A percentile compares a stretch with the other conserved stretches of the same genome.
phyloP scores from a whole-genome alignment of 2,329 filamentous ascomycete species.

The Apiospora rasikravindrae region DNA sequence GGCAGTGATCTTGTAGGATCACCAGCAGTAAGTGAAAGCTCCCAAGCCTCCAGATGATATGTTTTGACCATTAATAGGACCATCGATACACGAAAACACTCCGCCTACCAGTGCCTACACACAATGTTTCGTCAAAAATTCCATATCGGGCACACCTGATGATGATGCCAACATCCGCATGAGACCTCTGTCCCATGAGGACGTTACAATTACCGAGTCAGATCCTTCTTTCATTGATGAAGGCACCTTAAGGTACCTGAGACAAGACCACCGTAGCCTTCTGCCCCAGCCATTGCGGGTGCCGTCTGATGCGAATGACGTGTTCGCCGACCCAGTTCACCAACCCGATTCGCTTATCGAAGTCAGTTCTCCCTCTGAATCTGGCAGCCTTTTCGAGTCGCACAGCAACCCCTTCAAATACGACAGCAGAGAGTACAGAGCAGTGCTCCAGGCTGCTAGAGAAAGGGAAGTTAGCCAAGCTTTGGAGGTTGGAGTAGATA shows the following conservation, averaged over 20 bases:
- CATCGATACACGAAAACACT: neutral
- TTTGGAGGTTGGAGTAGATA: slow-evolving; percentile 34
- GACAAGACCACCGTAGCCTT: slow-evolving; percentile 19
- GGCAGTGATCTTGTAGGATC: neutral
- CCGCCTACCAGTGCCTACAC: neutral
- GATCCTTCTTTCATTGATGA: neutral
- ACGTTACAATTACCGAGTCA: neutral
- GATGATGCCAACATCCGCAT: neutral
- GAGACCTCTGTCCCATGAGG: slow-evolving; percentile 1
- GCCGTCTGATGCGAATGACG: slow-evolving; percentile 20
- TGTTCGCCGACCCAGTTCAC: neutral
- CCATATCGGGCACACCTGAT: neutral
- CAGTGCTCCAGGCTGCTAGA: slow-evolving; percentile 43
- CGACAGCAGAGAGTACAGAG: slow-evolving; percentile 45
- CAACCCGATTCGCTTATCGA: neutral
- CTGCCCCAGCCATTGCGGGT: slow-evolving; percentile 29
- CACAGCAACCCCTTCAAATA: slow-evolving; percentile 53
- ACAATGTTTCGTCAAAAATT: neutral
- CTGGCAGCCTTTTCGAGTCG: slow-evolving; percentile 38
- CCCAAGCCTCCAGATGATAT: neutral
- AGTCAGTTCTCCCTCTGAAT: slow-evolving; percentile 29
- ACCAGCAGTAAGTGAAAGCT: neutral
- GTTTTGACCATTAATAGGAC: neutral
- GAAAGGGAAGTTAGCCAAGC: slow-evolving; percentile 51
- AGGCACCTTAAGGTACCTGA: neutral